Base-by-base conservation (phyloP, 1,284 basidiomycete genomes). In the Sparassis latifolia region DNA sequence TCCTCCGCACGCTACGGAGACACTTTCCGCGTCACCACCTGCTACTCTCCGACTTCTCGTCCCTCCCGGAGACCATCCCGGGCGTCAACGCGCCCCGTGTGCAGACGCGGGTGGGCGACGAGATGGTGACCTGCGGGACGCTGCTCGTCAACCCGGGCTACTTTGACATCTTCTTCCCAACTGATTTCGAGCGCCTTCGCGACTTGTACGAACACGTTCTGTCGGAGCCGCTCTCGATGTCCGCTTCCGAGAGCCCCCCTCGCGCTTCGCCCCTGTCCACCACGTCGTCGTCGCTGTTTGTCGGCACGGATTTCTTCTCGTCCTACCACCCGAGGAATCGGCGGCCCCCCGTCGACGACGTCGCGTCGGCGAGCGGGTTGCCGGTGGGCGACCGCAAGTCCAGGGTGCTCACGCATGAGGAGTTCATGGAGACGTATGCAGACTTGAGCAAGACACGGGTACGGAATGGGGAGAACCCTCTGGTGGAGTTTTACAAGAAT, bases 161-260 rank as follows among this genome's bases (percentile, higher is more conserved):
- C 71, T 99, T 99, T 68, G 97, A 99, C 70, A 99, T 99, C 57
- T 94, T 99, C 76, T 99, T 99, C 75, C 97, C 97, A 2, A 99
- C 96, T 5, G 75, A 95, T 64, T 99, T 99, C 59, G 80, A 83
- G 47, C 78, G 80, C 27, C 75, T 99, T 30, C 76, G 87, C 45
- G 89, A 94, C 65, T 87, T 94, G 78, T 97, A 97, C 69, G 86
- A 92, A 63, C 76, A 84, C 58, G 78, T 88, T 55, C 81, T 96
- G 56, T 77, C 82, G 44, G 76, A 80, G 56, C 82, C 82, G 31
- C 55, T 59, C 12, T 55, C 56, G 29, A 50, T 52, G 47, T 52
- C 59, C 33, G 66, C 66, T 39, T 54, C 63, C 20, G 54, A 63
- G 31, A 58, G 63, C 31, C 64, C 65, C 42, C 58, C 68, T n/a